Evolutionary conservation across 208 protist species (phyloP), one percentile per base, ranked within the genome.

Genomic region (Histomonas meleagridis): DNA sequence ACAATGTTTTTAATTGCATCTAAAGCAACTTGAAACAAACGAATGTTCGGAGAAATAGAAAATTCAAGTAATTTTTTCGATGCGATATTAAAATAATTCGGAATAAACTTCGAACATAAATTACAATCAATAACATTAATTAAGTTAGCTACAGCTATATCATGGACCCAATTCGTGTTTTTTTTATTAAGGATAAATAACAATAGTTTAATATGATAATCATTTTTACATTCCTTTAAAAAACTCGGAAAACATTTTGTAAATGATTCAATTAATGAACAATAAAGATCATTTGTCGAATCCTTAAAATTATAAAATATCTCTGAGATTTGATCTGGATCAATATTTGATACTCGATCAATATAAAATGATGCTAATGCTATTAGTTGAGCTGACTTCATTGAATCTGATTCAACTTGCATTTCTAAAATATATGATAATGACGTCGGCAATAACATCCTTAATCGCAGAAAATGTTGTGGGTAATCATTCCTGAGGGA

Each of bases 131-230:
- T 86, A 9, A 16, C 43, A 12, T 16, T 55, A 16, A 86, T 32
- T 38, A 86, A 38, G 18, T 86, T 86, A n/a, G 76, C 43, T 38
- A 86, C 76, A 18, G 43, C 76, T 26, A 86, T 57, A 35, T 86
- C 76, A 18, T 86, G 76, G 12, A 86, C 76, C 76, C 76, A 86
- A 48, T 86, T 86, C 38, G 32, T 86, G 46, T 86, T 86, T 1
- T 5, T 86, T 38, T 49, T 86, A 16, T 86, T 86, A 7, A 86
- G 46, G 18, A 86, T 86, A 0, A 26, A 51, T 28, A 46, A 38
- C 4, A 86, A 48, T 12, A 86, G 5, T 21, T 35, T 23, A 12
- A 86, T 55, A 48, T 86, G 76, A 7, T 86, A 51, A 0, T 32
- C 7, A 12, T 46, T 46, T 86, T 86, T 86, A n/a, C 46, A 86